Base-by-base conservation (phyloP, 164 flowering plant species). In the Aristolochia fimbriata region DNA sequence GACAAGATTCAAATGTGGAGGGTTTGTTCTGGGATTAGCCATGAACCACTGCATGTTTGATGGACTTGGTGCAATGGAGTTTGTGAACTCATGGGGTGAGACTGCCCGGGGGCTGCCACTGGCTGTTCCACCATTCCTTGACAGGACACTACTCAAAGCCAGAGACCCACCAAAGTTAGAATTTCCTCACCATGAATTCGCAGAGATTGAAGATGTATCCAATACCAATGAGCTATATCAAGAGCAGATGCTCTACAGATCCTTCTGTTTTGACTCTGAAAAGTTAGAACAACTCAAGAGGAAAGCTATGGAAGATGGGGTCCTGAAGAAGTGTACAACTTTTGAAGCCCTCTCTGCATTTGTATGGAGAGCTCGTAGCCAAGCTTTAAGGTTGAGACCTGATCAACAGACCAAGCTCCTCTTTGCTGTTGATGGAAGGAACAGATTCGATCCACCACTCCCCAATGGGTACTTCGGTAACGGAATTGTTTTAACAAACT, bases 1-100 rank as follows among this genome's bases (percentile, higher is more conserved):
- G 66, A 92, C 96, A 0, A 82, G 73, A 63, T 92, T 87, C 83
- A 81, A 82, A 46, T 84, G 92, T 66, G 98, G 98, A 69, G 98
- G 91, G 41, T 89, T 89, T 67, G 81, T 79, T 51, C 77, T 92
- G 30, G 97, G 96, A 19, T 61, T 92, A 45, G 68, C 80, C 71
- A 71, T 84, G 87, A 92, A 82, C 75, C 98, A 92, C 58, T 80
- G 87, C 53, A 73, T 87, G 85, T 75, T 76, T 61, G 98, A 92
- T 73, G 97, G 96, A 23, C 62, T 85, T 25, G 88, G 76, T 11
- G 96, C 96, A 14, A 87, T 89, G 91, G 91, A 87, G 41, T 92
- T 92, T 68, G 77, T 87, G 60, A 86, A 87, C 62, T 75, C 86
- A 48, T 92, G 97, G 98, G 90, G 85, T 33, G 87, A 84, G 73